A percentile compares a stretch with the other conserved stretches of the same genome.
These are phyloP conservation scores for Colletotrichum sp. DNA, from an alignment of 2,329 filamentous ascomycete genomes.

Conservation along the genomic window DNA sequence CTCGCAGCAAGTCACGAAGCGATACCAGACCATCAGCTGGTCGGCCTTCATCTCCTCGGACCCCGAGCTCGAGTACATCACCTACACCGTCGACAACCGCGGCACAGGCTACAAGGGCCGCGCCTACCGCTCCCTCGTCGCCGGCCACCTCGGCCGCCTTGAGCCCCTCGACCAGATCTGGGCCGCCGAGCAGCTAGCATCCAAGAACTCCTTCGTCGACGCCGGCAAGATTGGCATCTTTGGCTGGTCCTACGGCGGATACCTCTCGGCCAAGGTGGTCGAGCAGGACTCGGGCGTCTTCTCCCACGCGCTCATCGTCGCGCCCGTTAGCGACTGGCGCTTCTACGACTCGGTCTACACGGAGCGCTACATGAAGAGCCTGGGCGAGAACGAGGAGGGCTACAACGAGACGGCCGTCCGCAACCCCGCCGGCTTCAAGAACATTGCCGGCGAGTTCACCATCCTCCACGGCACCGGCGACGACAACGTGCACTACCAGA, in stretches of 20 bases:
- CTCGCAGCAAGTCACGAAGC: slow-evolving; percentile 64
- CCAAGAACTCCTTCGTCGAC: slow-evolving; percentile 59
- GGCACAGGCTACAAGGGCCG: slow-evolving; percentile 70
- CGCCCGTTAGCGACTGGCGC: slow-evolving; percentile 71
- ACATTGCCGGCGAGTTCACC: slow-evolving; percentile 62
- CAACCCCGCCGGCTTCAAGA: slow-evolving; percentile 64
- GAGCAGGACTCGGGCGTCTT: slow-evolving; percentile 66
- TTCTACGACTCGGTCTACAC: slow-evolving; percentile 77
- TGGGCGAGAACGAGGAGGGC: slow-evolving; percentile 57
- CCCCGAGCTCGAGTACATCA: slow-evolving; percentile 69
- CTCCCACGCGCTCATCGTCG: slow-evolving; percentile 65
- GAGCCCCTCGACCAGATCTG: slow-evolving; percentile 72
- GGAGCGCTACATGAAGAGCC: slow-evolving; percentile 74
- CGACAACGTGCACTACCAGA: slow-evolving; percentile 76
- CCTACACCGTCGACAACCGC: slow-evolving; percentile 71
- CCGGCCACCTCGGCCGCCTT: slow-evolving; percentile 63
- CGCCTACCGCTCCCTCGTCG: slow-evolving; percentile 62
- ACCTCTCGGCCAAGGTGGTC: slow-evolving; percentile 68
- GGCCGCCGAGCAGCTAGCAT: slow-evolving; percentile 61
- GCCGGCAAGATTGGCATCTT: slow-evolving; percentile 66
- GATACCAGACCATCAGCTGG: slow-evolving; percentile 60
- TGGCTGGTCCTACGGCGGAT: slow-evolving; percentile 73
- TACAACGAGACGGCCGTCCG: slow-evolving; percentile 67
- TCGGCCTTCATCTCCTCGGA: slow-evolving; percentile 69
- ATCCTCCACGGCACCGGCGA: slow-evolving; percentile 71